Conservation (phyloP, 768 basidiomycete species). For the Pleurotus platypus region DNA sequence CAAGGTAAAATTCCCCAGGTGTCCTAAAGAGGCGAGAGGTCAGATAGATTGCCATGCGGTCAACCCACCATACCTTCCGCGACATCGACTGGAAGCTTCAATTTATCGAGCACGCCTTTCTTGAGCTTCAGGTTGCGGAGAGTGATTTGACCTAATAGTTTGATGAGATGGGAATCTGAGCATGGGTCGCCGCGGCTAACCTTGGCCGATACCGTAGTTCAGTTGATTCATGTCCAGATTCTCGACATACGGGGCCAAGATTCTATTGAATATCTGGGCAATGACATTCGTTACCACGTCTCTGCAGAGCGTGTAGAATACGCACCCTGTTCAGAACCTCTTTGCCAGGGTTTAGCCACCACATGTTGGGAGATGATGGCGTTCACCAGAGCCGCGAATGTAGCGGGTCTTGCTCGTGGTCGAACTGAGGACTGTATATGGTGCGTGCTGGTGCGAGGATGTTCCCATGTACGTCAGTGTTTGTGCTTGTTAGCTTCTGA, state of each 20-base stretch:
- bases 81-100: constrained; percentile 92
- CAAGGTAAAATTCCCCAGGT: constrained; percentile 82
- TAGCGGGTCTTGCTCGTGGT: too few relatives aligned
- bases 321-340: constrained; percentile 78
- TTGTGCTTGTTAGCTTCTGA: not conserved
- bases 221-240: constrained; percentile 94
- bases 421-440: not conserved
- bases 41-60: not conserved
- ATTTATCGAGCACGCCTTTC: constrained; percentile 92
- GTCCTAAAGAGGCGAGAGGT: constrained; percentile 42
- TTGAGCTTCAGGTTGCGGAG: constrained; percentile 83
- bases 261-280: constrained; percentile 75
- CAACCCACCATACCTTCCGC: constrained; percentile 63
- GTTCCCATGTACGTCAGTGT: constrained; percentile 1
- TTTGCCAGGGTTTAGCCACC: constrained; percentile 87
- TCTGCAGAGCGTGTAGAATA: constrained; percentile 11
- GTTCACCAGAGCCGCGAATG: not conserved
- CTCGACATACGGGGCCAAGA: constrained; percentile 93
- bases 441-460: not conserved
- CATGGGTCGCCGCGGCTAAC: constrained; percentile 28
- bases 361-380: constrained; percentile 40
- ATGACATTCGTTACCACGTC: not conserved
- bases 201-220: constrained; percentile 89
- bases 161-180: too few relatives aligned
- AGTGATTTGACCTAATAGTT: constrained; percentile 61